phyloP scores from a whole-genome alignment of 2,329 filamentous ascomycete genomes.

The Diaporthe aspalathi region DNA sequence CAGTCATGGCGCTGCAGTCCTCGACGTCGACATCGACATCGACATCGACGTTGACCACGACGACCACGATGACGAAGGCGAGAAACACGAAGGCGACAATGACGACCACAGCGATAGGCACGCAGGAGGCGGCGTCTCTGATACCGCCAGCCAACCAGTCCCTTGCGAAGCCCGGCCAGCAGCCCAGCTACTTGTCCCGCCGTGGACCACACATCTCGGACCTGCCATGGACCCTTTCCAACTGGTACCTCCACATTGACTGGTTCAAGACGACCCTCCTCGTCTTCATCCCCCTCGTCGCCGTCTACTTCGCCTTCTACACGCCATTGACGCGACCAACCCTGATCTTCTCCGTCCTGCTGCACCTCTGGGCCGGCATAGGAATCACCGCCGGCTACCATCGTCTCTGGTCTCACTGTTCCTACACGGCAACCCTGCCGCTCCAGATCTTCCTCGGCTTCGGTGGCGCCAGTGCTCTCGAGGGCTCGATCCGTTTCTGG shows the following conservation, averaged over 20 bases:
- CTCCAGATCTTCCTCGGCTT: constrained; percentile 86
- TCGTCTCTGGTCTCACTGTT: constrained; percentile 86
- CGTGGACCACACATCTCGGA: constrained; percentile 33
- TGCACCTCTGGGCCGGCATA: constrained; percentile 87
- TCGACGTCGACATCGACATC: constrained; percentile 4
- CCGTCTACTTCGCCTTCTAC: constrained; percentile 10
- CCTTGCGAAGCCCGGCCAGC: not conserved
- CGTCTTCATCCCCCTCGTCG: constrained; percentile 28
- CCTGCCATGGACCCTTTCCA: constrained; percentile 29
- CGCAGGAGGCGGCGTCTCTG: not conserved
- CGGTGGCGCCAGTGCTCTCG: constrained; percentile 83
- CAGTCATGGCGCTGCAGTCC: constrained; percentile 7
- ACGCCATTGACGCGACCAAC: constrained; percentile 30
- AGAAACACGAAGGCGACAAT: too few relatives aligned
- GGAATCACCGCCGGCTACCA: constrained; percentile 86
- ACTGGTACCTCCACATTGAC: constrained; percentile 34
- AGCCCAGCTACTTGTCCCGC: constrained; percentile 28
- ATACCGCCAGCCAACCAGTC: constrained; percentile 17
- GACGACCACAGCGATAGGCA: not conserved
- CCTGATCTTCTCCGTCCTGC: constrained; percentile 65
- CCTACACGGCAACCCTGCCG: constrained; percentile 81
- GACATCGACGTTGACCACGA: not conserved
- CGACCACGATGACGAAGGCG: too few relatives aligned
- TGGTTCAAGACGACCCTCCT: constrained; percentile 34
- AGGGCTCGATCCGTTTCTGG: constrained; percentile 92